Conservation (phyloP, 805 yeast species). For the Candida pseudofarinosa region DNA sequence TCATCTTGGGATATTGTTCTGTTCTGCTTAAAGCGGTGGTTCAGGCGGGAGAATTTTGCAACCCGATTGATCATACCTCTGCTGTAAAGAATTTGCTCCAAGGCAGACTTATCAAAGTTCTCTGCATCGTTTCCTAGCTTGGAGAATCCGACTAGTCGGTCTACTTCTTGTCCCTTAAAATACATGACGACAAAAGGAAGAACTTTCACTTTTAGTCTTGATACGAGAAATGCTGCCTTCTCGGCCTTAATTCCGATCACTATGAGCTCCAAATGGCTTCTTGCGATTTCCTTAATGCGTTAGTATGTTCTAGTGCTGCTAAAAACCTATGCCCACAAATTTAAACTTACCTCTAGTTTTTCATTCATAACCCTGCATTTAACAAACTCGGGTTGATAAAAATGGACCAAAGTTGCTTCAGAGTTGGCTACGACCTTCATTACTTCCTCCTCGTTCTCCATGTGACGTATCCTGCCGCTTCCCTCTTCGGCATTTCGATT, state of each 20-base stretch:
- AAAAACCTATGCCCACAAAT: too few relatives aligned
- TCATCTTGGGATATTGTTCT: not conserved
- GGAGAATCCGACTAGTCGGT: slow-evolving; percentile 67
- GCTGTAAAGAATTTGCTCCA: slow-evolving; percentile 38
- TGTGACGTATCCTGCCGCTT: slow-evolving; percentile 41
- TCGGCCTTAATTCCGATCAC: slow-evolving; percentile 57
- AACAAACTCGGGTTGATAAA: slow-evolving; percentile 55
- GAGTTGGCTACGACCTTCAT: slow-evolving; percentile 46
- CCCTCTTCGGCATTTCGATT: slow-evolving; percentile 27
- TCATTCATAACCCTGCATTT: slow-evolving; percentile 60
- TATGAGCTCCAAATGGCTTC: slow-evolving; percentile 52
- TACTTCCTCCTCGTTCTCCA: slow-evolving; percentile 52
- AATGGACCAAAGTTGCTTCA: slow-evolving; percentile 51
- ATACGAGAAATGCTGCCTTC: slow-evolving; percentile 67
- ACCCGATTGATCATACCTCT: slow-evolving; percentile 11
- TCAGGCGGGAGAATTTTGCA: not conserved
- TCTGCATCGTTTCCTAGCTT: slow-evolving; percentile 46
- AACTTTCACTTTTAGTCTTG: slow-evolving; percentile 58
- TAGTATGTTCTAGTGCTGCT: too few relatives aligned
- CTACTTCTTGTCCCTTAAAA: slow-evolving; percentile 53
- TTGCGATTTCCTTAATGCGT: slow-evolving; percentile 39
- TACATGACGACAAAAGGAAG: slow-evolving; percentile 70
- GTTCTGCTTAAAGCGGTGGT: not conserved
- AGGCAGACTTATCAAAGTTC: slow-evolving; percentile 42
- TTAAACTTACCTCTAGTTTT: slow-evolving; percentile 18